A percentile compares a stretch with the other conserved stretches of the same genome.
Evolutionary conservation across 805 yeast species (phyloP).

Genomic region (Scheffersomyces spartinae): DNA sequence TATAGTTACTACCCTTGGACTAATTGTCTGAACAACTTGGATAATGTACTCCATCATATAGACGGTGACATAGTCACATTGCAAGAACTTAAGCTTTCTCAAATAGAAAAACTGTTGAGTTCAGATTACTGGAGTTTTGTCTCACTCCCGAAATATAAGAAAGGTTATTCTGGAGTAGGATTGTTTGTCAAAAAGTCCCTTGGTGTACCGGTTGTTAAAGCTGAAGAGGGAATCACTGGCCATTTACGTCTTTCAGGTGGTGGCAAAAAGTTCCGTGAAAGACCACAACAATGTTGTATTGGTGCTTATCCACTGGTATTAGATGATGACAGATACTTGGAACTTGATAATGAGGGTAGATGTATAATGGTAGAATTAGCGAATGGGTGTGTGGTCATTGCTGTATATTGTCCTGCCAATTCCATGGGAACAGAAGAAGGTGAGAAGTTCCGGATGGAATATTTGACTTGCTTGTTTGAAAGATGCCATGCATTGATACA

Average conservation of each 20-base stretch:
- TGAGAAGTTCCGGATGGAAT: slow-evolving; percentile 44
- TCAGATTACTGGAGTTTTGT: slow-evolving; percentile 53
- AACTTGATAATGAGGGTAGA: slow-evolving; percentile 78
- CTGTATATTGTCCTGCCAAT: slow-evolving; percentile 87
- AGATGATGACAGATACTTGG: slow-evolving; percentile 24
- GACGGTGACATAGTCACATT: slow-evolving; percentile 71
- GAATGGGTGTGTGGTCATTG: slow-evolving; percentile 46
- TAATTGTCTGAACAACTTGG: slow-evolving; percentile 23
- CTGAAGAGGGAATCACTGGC: slow-evolving; percentile 92
- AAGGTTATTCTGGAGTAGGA: slow-evolving; percentile 91
- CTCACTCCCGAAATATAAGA: slow-evolving; percentile 52
- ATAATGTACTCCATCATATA: slow-evolving; percentile 38
- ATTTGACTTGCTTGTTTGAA: slow-evolving; percentile 45
- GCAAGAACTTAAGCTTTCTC: slow-evolving; percentile 67
- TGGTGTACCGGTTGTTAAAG: slow-evolving; percentile 50
- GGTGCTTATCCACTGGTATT: slow-evolving; percentile 57
- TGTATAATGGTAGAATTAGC: slow-evolving; percentile 65
- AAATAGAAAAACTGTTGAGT: slow-evolving; percentile 11
- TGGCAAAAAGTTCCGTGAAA: slow-evolving; percentile 5
- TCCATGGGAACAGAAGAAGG: slow-evolving; percentile 62
- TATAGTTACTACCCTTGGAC: slow-evolving; percentile 83
- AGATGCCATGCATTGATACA: slow-evolving; percentile 47
- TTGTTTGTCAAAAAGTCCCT: slow-evolving; percentile 47
- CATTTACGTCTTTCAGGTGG: slow-evolving; percentile 13
- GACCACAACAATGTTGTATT: slow-evolving; percentile 22